Evolutionary conservation across 2,329 filamentous ascomycete species (phyloP).

Genomic region (Cryphonectria japonica): DNA sequence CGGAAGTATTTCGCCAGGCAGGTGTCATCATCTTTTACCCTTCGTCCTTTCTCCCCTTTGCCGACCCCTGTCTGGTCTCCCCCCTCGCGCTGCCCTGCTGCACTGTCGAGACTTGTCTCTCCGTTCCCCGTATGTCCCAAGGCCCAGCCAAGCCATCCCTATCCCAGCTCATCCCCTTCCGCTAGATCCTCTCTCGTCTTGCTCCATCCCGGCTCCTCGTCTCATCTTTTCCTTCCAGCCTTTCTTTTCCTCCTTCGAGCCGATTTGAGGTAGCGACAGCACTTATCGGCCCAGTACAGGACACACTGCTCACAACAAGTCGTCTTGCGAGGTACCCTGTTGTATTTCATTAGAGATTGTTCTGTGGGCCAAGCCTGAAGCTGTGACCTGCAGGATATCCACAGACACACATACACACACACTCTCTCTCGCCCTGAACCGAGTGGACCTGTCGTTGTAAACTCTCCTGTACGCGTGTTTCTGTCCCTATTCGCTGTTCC

Average conservation of each 20-base stretch:
- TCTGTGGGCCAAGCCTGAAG: neutral
- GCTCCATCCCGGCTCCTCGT: slow-evolving; percentile 7
- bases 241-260: neutral
- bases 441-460: neutral
- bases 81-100: neutral
- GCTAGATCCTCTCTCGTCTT: slow-evolving; percentile 8
- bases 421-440: neutral
- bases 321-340: too few relatives aligned
- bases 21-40: neutral
- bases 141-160: neutral
- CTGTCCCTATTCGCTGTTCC: slow-evolving; percentile 10
- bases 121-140: slow-evolving; percentile 2
- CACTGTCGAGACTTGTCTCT: neutral
- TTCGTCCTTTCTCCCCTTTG: neutral
- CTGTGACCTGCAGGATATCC: neutral
- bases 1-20: slow-evolving; percentile 6
- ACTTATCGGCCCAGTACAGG: neutral
- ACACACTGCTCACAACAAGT: neutral
- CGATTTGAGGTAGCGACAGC: neutral
- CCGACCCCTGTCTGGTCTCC: slow-evolving; percentile 5
- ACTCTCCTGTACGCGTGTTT: neutral
- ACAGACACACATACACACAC: neutral
- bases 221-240: neutral
- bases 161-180: neutral
- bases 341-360: neutral